Evolutionary conservation across 2,329 filamentous ascomycete species (phyloP).

Genomic region (Myriangium duriaei): DNA sequence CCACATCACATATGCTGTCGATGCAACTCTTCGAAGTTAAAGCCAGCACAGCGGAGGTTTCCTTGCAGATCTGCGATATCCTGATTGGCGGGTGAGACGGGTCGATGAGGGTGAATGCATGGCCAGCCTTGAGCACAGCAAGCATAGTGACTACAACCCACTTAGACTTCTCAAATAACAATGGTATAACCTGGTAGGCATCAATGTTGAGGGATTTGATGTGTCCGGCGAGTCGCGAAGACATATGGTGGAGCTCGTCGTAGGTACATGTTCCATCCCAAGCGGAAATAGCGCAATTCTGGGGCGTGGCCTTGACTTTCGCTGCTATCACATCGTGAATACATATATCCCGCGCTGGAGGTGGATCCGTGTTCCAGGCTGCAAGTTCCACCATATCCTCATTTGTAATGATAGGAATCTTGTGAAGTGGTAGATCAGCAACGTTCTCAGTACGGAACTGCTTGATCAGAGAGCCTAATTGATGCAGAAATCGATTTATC

Average conservation of each 20-base stretch:
- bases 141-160: slow-evolving; percentile 19
- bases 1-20: too few species aligned
- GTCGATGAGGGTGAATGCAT: slow-evolving; percentile 19
- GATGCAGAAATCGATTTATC: too few species aligned
- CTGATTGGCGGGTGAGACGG: slow-evolving; percentile 14
- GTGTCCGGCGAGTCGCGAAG: slow-evolving; percentile 13
- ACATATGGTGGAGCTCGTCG: slow-evolving; percentile 15
- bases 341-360: slow-evolving; percentile 11
- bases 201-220: slow-evolving; percentile 11
- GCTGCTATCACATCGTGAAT: slow-evolving; percentile 15
- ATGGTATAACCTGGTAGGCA: slow-evolving; percentile 13
- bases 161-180: slow-evolving; percentile 19
- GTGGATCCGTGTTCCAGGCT: slow-evolving; percentile 4
- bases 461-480: too few species aligned
- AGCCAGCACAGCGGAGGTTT: neutral
- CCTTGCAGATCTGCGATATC: neutral
- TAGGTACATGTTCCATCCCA: slow-evolving; percentile 20
- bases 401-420: too few species aligned
- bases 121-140: slow-evolving; percentile 21
- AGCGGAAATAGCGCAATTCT: slow-evolving; percentile 16
- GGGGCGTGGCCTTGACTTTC: slow-evolving; percentile 11
- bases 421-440: too few species aligned
- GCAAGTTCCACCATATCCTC: too few species aligned
- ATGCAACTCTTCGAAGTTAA: too few species aligned
- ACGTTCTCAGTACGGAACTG: too few species aligned